Evolutionary conservation across 2,329 filamentous ascomycete genomes (phyloP), one percentile per base, ranked within the genome.

Genomic region (Cryphonectria japonica): DNA sequence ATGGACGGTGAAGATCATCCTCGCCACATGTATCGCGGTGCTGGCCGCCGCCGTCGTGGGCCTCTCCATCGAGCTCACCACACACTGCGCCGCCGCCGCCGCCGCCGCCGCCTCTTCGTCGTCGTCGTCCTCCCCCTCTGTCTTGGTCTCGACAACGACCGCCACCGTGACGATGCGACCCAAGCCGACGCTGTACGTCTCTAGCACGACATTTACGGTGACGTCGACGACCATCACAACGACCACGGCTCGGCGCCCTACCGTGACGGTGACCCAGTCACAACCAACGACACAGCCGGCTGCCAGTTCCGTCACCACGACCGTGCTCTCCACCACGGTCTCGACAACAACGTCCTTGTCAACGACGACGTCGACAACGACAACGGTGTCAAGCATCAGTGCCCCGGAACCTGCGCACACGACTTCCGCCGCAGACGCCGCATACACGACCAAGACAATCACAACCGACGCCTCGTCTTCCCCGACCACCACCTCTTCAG

Each of bases 1-100:
- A 22, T 54, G 32, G 43, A 32, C n/a, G 19, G 46, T 69, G 26
- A 65, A 65, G 29, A 22, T 65, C 43, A 50, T 65, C 26, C 63
- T 65, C 26, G 43, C 14, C 14, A 5, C 37, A 19, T 50, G 63
- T 16, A 52, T 65, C 16, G 43, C n/a, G 22, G 2, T 65, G 7
- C 43, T 65, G 26, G 63, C 63, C 43, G 41, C 43, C 39, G 43
- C 29, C 6, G 63, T 52, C 14, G 29, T 65, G 29, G 63, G 41
- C 26, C 41, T 65, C 26, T 50, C 43, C 26, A 11, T 65, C 26
- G 41, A 50, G 63, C 63, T 65, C 16, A 50, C 29, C 6, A 34
- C 63, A 3, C 43, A 61, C 59, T 61, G 59, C 59, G 59, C 19
- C 3, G 32, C 11, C n/a, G 32, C 32, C 4, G 13, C 29, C 4